A percentile compares a stretch with the other conserved stretches of the same genome.
Conservation (phyloP, 352 stramenopile species). For the Phytophthora pseudosyringae region DNA sequence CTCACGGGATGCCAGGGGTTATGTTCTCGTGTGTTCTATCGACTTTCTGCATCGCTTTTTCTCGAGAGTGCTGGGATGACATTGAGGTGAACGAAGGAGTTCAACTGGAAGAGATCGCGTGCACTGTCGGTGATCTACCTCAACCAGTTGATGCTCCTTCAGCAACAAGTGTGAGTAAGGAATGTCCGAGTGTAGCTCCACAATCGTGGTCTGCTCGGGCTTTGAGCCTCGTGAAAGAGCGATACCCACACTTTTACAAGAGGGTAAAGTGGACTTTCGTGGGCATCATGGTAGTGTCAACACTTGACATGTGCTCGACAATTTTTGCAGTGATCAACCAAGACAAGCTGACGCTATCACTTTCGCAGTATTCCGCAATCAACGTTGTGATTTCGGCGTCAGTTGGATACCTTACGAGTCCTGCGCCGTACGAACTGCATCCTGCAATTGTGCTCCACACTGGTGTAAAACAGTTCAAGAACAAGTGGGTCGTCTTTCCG, state of each 20-base stretch:
- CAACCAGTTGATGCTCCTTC: neutral
- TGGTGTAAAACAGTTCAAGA: constrained; percentile 65
- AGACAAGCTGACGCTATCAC: constrained; percentile 44
- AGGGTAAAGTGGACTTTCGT: constrained; percentile 83
- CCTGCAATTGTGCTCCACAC: constrained; percentile 60
- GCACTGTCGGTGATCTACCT: constrained; percentile 3
- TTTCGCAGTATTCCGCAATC: constrained; percentile 79
- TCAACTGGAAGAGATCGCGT: constrained; percentile 28
- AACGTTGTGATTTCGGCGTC: constrained; percentile 73
- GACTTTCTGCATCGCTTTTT: constrained; percentile 74
- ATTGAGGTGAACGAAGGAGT: constrained; percentile 49
- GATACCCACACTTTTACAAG: constrained; percentile 70
- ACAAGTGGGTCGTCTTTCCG: constrained; percentile 79
- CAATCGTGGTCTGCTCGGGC: constrained; percentile 30
- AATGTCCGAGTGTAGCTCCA: neutral
- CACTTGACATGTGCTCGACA: constrained; percentile 73
- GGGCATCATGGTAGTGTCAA: constrained; percentile 69
- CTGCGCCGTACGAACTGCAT: constrained; percentile 64
- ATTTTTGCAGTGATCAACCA: constrained; percentile 57
- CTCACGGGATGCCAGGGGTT: constrained; percentile 47
- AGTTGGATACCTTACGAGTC: constrained; percentile 74
- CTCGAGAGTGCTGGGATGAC: constrained; percentile 76
- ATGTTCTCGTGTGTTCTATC: constrained; percentile 66
- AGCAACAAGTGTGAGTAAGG: neutral
- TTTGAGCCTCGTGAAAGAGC: constrained; percentile 34